phyloP scores from a whole-genome alignment of 345 rosid genomes.

The Boechera retrofracta region DNA sequence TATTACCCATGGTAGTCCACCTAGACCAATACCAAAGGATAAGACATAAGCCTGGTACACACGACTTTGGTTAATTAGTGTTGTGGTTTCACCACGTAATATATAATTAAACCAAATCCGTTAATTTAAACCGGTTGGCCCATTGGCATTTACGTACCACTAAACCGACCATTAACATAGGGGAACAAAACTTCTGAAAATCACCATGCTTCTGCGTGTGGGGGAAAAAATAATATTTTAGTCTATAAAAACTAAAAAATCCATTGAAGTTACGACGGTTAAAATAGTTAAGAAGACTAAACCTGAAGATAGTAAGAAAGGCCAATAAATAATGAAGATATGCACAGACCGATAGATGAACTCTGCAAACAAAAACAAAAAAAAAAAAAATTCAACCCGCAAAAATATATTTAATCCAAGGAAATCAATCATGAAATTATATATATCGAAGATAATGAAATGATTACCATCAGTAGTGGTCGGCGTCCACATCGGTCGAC shows the following conservation, averaged over 20 bases:
- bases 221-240: background rate
- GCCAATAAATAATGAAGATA: constrained; percentile 46
- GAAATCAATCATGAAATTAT: background rate
- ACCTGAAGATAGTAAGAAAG: constrained; percentile 61
- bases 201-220: constrained; percentile 37
- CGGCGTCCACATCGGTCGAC: constrained; percentile 50
- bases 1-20: constrained; percentile 61
- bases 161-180: constrained; percentile 48
- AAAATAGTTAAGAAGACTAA: constrained; percentile 1
- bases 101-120: background rate
- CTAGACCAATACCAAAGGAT: constrained; percentile 50
- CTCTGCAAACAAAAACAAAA: constrained; percentile 33
- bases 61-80: constrained; percentile 1
- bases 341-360: constrained; percentile 49
- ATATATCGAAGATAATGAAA: background rate
- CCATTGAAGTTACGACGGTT: background rate
- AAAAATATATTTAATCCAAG: background rate
- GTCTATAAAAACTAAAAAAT: background rate
- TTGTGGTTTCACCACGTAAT: background rate
- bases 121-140: too few relatives aligned
- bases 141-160: constrained; percentile 45
- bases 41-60: constrained; percentile 47
- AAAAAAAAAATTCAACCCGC: background rate
- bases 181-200: constrained; percentile 43
- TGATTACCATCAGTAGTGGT: constrained; percentile 52